Conservation (phyloP, 2,329 filamentous ascomycete species). For the Fusarium secorum region DNA sequence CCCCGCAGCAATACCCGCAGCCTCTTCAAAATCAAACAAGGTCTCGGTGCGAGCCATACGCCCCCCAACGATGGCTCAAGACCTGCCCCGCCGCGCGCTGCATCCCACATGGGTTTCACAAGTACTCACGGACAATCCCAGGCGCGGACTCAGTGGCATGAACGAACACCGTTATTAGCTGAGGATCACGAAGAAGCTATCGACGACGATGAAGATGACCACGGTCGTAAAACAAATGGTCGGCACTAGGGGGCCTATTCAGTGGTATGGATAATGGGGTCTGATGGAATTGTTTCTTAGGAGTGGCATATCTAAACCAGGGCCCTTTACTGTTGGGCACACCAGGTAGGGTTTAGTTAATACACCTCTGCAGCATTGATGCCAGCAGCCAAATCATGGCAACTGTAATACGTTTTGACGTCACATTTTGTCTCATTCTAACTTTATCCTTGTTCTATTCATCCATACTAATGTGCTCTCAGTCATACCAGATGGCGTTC, state of each 20-base stretch:
- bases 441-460: background rate
- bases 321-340: background rate
- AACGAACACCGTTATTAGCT: slow-evolving; percentile 45
- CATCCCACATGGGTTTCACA: slow-evolving; percentile 36
- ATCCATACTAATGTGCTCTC: background rate
- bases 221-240: slow-evolving; percentile 34
- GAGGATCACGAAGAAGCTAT: slow-evolving; percentile 33
- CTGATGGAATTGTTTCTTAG: background rate
- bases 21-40: slow-evolving; percentile 72
- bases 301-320: background rate
- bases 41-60: slow-evolving; percentile 36
- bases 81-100: slow-evolving; percentile 33
- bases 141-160: slow-evolving; percentile 27
- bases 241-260: slow-evolving; percentile 10
- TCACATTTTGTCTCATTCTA: background rate
- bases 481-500: slow-evolving; percentile 95
- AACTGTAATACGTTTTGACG: background rate
- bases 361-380: background rate
- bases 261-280: slow-evolving; percentile 3
- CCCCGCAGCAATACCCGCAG: slow-evolving; percentile 66
- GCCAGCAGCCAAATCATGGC: slow-evolving; percentile 3
- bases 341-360: background rate
- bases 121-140: slow-evolving; percentile 1
- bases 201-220: slow-evolving; percentile 22
- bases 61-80: slow-evolving; percentile 14